These are phyloP conservation scores for Aulographum hederae DNA, from an alignment of 2,329 filamentous ascomycete species.

Conservation along the genomic window DNA sequence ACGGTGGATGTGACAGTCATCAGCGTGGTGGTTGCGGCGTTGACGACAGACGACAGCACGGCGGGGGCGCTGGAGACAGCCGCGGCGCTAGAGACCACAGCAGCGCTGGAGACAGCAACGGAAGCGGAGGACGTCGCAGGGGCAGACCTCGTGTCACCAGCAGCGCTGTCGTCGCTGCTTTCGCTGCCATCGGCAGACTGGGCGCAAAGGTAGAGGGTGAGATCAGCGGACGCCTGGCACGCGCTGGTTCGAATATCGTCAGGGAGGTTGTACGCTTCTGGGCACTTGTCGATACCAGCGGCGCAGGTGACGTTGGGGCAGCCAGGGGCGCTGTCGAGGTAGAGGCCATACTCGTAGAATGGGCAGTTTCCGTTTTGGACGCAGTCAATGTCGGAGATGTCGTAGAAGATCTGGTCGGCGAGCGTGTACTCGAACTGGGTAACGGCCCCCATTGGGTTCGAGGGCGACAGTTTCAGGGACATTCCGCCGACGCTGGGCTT, in stretches of 20 bases:
- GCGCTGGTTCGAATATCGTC: slow-evolving; percentile 5
- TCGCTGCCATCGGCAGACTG: neutral
- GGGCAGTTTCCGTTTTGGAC: slow-evolving; percentile 12
- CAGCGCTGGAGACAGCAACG: neutral
- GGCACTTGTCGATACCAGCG: slow-evolving; percentile 2
- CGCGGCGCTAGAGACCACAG: neutral
- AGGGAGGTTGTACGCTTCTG: slow-evolving; percentile 4
- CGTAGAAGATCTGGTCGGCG: slow-evolving; percentile 13
- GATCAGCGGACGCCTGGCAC: slow-evolving; percentile 4
- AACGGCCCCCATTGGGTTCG: slow-evolving; percentile 7
- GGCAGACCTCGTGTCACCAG: neutral
- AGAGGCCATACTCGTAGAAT: slow-evolving; percentile 15
- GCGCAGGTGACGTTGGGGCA: slow-evolving; percentile 6
- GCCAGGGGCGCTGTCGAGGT: slow-evolving; percentile 10
- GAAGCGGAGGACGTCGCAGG: neutral
- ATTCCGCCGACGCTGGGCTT: slow-evolving; percentile 11
- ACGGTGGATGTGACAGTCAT: neutral
- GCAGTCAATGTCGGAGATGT: slow-evolving; percentile 21
- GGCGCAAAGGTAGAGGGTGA: slow-evolving; percentile 4
- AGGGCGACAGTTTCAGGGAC: slow-evolving; percentile 22
- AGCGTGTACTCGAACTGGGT: slow-evolving; percentile 21
- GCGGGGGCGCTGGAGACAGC: neutral
- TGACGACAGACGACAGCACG: neutral
- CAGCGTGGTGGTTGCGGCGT: neutral
- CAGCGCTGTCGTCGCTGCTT: neutral